Percentiles rank a stretch among this genome's conserved stretches.
Evolutionary conservation across 1,284 basidiomycete species (phyloP).

Genomic region (Anthracocystis panici-leucophaei): DNA sequence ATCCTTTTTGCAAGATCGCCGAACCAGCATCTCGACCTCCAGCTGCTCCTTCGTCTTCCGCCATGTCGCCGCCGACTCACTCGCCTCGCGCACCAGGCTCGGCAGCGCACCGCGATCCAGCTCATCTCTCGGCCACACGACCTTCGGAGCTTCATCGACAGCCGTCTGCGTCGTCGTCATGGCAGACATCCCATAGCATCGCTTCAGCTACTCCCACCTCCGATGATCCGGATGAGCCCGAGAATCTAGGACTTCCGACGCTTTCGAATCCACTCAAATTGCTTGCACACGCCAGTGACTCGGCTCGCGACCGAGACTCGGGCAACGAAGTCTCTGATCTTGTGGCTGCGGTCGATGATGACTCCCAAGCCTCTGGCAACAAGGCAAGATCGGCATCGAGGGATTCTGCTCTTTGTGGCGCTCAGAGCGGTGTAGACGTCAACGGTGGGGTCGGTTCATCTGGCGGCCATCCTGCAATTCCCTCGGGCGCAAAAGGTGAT

Average conservation of each 20-base stretch:
- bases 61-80: slow-evolving; percentile 39
- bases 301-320: slow-evolving; percentile 40
- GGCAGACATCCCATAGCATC: slow-evolving; percentile 35
- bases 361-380: neutral
- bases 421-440: neutral
- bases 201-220: slow-evolving; percentile 43
- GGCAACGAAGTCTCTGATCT: slow-evolving; percentile 19
- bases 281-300: slow-evolving; percentile 49
- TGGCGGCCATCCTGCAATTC: neutral
- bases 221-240: slow-evolving; percentile 48
- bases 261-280: slow-evolving; percentile 53
- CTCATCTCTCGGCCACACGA: neutral
- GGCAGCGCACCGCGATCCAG: slow-evolving; percentile 10
- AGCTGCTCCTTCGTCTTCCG: slow-evolving; percentile 15
- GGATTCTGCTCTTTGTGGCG: neutral
- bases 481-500: neutral
- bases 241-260: slow-evolving; percentile 51
- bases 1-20: slow-evolving; percentile 14
- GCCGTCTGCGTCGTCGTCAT: slow-evolving; percentile 27
- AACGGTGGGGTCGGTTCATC: neutral
- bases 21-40: slow-evolving; percentile 8
- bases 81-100: slow-evolving; percentile 17
- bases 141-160: slow-evolving; percentile 27
- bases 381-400: slow-evolving; percentile 1
- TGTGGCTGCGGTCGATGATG: neutral